Conservation (phyloP, 2,329 filamentous ascomycete species). For the Penicillium sp. region DNA sequence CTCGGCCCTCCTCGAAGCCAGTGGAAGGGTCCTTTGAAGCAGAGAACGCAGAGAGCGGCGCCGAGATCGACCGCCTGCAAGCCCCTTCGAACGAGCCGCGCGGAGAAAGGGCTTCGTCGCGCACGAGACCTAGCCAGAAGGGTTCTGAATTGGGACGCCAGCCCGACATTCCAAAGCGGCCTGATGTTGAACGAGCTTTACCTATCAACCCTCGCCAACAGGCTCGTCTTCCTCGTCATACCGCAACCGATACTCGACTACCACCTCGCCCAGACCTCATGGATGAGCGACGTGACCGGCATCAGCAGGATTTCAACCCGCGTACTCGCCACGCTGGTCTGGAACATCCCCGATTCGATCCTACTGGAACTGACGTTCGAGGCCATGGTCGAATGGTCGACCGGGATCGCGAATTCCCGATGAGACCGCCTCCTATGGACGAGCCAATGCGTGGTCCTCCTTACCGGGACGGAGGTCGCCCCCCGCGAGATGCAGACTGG, state of each 20-base stretch:
- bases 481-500: constrained; percentile 34
- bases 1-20: constrained; percentile 6
- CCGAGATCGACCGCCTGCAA: constrained; percentile 6
- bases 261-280: constrained; percentile 35
- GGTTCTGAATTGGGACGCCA: constrained; percentile 25
- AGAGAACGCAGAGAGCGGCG: constrained; percentile 9
- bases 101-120: constrained; percentile 11
- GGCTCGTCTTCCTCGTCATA: constrained; percentile 32
- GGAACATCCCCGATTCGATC: constrained; percentile 36
- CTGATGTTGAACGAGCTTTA: constrained; percentile 33
- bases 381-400: constrained; percentile 32
- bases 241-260: constrained; percentile 27
- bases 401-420: constrained; percentile 33
- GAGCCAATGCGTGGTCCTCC: constrained; percentile 35
- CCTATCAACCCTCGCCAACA: constrained; percentile 26
- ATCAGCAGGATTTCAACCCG: constrained; percentile 29
- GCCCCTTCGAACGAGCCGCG: constrained; percentile 4
- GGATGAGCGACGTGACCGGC: constrained; percentile 37
- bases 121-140: constrained; percentile 23
- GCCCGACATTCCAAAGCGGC: constrained; percentile 33
- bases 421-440: constrained; percentile 29
- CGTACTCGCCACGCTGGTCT: constrained; percentile 35
- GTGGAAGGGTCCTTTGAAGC: constrained; percentile 1
- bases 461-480: constrained; percentile 30
- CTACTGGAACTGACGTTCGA: constrained; percentile 26